Percentiles rank a stretch among this genome's conserved stretches.
Conservation (phyloP, 2,329 filamentous ascomycete species). For the Zopfia rhizophila region DNA sequence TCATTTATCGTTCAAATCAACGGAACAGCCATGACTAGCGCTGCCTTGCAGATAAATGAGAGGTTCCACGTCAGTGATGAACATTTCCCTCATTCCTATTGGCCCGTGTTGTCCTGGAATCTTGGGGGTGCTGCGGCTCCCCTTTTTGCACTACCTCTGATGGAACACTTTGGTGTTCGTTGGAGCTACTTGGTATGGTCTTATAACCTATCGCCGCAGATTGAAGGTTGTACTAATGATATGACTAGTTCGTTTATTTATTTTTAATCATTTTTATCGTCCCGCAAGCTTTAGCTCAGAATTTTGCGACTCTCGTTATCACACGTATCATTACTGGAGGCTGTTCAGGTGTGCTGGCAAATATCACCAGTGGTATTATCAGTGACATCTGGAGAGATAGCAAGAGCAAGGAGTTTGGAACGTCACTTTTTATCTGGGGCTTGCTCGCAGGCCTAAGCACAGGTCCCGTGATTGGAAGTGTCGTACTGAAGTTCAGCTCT, state of each 20-base stretch:
- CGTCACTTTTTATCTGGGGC: conserved; percentile 56
- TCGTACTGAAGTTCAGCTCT: conserved; percentile 48
- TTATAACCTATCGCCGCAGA: neutral
- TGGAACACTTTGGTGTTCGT: conserved; percentile 58
- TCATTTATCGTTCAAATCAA: conserved; percentile 46
- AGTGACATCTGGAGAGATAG: conserved; percentile 52
- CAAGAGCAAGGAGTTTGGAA: conserved; percentile 53
- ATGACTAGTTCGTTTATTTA: conserved; percentile 45
- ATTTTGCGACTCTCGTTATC: conserved; percentile 58
- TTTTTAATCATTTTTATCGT: conserved; percentile 55
- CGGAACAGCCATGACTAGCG: conserved; percentile 46
- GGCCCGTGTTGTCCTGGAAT: conserved; percentile 55
- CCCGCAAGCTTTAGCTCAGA: conserved; percentile 55
- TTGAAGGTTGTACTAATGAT: conserved; percentile 16
- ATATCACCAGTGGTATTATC: conserved; percentile 48
- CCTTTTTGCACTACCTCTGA: conserved; percentile 54
- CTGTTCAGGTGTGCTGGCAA: conserved; percentile 55
- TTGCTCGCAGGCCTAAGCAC: conserved; percentile 57
- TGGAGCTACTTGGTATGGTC: conserved; percentile 53
- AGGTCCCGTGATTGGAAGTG: conserved; percentile 57
- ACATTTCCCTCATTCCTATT: conserved; percentile 54
- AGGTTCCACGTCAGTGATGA: conserved; percentile 53
- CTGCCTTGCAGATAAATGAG: conserved; percentile 47
- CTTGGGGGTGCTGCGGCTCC: conserved; percentile 55
- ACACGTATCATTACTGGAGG: conserved; percentile 58